These are phyloP conservation scores for Eremothecium sinecaudum DNA, from an alignment of 1,139 yeast genomes.

Conservation along the genomic window DNA sequence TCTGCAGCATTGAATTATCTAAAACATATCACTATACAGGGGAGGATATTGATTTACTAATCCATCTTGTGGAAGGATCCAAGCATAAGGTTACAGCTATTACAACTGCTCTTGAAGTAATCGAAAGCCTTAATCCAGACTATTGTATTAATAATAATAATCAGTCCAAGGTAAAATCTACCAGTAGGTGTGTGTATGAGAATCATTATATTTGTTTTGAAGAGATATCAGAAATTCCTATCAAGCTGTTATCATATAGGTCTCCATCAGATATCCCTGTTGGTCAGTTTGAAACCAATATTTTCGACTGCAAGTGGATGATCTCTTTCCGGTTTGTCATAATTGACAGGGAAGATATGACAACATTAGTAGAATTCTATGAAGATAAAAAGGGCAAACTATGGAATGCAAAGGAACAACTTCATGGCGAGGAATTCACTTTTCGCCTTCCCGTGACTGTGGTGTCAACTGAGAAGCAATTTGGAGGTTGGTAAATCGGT, in stretches of 20 bases:
- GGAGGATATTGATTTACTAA: constrained; percentile 38
- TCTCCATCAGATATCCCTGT: constrained; percentile 28
- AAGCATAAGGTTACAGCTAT: constrained; percentile 26
- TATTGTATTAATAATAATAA: constrained; percentile 16
- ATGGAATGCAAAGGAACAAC: constrained; percentile 25
- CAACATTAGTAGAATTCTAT: constrained; percentile 19
- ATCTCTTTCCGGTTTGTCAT: constrained; percentile 29
- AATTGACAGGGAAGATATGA: constrained; percentile 13
- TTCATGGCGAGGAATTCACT: constrained; percentile 32
- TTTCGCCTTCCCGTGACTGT: constrained; percentile 31
- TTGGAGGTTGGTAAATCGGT: constrained; percentile 32
- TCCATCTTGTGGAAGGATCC: constrained; percentile 23
- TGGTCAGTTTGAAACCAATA: constrained; percentile 32
- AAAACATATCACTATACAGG: constrained; percentile 43
- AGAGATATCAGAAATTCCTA: constrained; percentile 19
- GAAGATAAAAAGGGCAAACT: constrained; percentile 29
- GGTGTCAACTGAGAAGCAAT: constrained; percentile 29
- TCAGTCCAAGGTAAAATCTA: constrained; percentile 15
- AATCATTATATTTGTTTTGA: constrained; percentile 28
- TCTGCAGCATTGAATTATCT: constrained; percentile 30
- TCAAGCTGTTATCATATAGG: constrained; percentile 28
- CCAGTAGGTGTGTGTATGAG: constrained; percentile 24
- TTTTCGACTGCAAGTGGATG: constrained; percentile 33
- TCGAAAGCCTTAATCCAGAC: constrained; percentile 29
- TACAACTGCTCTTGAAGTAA: constrained; percentile 26